Percentiles rank a stretch among this genome's conserved stretches.
Evolutionary conservation across 1,139 yeast genomes (phyloP).

Genomic region (Suhomyces panamericanus): DNA sequence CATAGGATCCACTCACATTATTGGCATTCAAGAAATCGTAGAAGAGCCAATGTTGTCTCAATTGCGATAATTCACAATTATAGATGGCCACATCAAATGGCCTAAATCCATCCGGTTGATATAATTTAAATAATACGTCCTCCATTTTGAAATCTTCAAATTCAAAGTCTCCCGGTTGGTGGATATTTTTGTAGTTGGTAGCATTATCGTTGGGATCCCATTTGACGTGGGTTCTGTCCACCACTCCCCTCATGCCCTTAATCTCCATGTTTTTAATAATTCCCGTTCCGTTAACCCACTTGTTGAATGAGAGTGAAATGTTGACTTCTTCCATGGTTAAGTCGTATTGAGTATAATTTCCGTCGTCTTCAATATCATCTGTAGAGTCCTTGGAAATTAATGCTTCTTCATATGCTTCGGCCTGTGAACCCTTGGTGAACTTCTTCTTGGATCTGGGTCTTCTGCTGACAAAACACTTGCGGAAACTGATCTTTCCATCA

Average conservation of each 20-base stretch:
- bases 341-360: conserved; percentile 94
- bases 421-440: conserved; percentile 74
- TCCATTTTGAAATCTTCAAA: conserved; percentile 78
- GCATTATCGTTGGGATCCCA: conserved; percentile 88
- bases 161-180: conserved; percentile 90
- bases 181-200: conserved; percentile 69
- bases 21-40: conserved; percentile 84
- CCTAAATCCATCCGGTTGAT: conserved; percentile 78
- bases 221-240: conserved; percentile 82
- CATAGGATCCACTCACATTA: conserved; percentile 87
- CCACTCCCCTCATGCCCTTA: conserved; percentile 85
- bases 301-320: conserved; percentile 73
- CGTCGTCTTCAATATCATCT: conserved; percentile 62
- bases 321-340: conserved; percentile 83
- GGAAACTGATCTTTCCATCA: conserved; percentile 80
- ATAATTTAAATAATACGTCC: conserved; percentile 77
- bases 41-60: conserved; percentile 91
- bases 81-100: conserved; percentile 86
- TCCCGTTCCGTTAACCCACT: conserved; percentile 91
- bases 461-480: conserved; percentile 82
- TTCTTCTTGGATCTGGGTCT: conserved; percentile 62
- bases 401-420: conserved; percentile 57
- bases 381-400: conserved; percentile 25
- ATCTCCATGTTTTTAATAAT: conserved; percentile 79
- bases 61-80: conserved; percentile 73